Evolutionary conservation across 495 filamentous ascomycete species (phyloP).

Genomic region (Neurospora terricola): DNA sequence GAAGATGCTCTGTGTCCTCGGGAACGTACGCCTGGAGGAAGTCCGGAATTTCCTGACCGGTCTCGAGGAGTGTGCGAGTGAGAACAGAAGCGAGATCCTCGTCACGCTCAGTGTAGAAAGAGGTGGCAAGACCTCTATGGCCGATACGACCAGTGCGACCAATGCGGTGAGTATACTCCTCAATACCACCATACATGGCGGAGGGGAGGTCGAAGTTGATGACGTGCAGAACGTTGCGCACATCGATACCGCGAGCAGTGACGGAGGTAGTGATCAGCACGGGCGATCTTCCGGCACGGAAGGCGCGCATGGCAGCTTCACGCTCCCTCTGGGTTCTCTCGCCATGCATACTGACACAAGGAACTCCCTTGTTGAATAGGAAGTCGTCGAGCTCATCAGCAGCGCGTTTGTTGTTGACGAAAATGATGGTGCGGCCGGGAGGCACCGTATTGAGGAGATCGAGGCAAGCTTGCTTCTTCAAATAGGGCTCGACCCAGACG

Average conservation of each 20-base stretch:
- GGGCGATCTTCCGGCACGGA: constrained; percentile 61
- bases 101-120: constrained; percentile 70
- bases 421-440: constrained; percentile 78
- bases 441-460: constrained; percentile 60
- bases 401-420: constrained; percentile 68
- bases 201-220: constrained; percentile 86
- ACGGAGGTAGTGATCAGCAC: constrained; percentile 81
- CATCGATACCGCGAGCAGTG: constrained; percentile 82
- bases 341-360: constrained; percentile 75
- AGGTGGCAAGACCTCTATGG: constrained; percentile 73
- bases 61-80: constrained; percentile 71
- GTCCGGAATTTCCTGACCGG: constrained; percentile 65
- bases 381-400: constrained; percentile 82
- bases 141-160: constrained; percentile 94
- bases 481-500: constrained; percentile 46
- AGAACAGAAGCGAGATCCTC: constrained; percentile 57
- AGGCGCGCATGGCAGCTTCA: constrained; percentile 85
- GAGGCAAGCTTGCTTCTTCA: constrained; percentile 61
- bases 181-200: constrained; percentile 65
- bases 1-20: constrained; percentile 30
- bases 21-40: constrained; percentile 62
- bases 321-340: constrained; percentile 86
- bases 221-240: constrained; percentile 76
- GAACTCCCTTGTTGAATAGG: constrained; percentile 67
- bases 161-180: constrained; percentile 91